A percentile compares a stretch with the other conserved stretches of the same genome.
Evolutionary conservation across 331 rosid species (phyloP).

Genomic region (Phaseolus coccineus): DNA sequence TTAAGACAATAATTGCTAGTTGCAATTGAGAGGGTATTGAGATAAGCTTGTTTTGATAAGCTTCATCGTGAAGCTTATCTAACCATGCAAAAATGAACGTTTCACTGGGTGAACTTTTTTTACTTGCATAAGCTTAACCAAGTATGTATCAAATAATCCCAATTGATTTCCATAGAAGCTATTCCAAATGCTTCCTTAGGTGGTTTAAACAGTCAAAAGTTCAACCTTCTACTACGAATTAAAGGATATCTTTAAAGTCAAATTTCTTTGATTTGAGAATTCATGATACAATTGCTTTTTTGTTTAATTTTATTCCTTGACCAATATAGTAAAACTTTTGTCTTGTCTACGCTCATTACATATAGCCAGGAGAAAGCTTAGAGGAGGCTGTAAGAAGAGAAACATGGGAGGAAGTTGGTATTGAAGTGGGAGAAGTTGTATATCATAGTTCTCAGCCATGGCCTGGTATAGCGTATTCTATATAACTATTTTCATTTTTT

Average conservation of each 20-base stretch:
- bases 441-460: constrained; percentile 97
- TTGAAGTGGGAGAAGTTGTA: constrained; percentile 90
- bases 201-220: constrained; percentile 25
- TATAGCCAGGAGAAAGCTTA: constrained; percentile 94
- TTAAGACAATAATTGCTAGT: not conserved
- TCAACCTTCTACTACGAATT: constrained; percentile 25
- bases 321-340: constrained; percentile 6
- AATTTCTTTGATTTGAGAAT: constrained; percentile 33
- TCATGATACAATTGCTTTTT: constrained; percentile 12
- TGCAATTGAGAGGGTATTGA: not conserved
- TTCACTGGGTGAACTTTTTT: not conserved
- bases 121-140: not conserved
- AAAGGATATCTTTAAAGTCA: constrained; percentile 16
- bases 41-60: not conserved
- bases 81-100: not conserved
- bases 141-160: not conserved
- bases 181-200: not conserved
- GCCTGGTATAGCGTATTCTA: constrained; percentile 68
- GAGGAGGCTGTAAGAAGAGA: constrained; percentile 99
- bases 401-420: constrained; percentile 92
- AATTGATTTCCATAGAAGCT: not conserved
- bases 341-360: constrained; percentile 36
- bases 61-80: not conserved
- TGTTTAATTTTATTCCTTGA: constrained; percentile 9
- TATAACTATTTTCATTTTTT: not conserved